Evolutionary conservation across 768 basidiomycete species (phyloP).

Genomic region (Chalciporus pseudorubinellus): DNA sequence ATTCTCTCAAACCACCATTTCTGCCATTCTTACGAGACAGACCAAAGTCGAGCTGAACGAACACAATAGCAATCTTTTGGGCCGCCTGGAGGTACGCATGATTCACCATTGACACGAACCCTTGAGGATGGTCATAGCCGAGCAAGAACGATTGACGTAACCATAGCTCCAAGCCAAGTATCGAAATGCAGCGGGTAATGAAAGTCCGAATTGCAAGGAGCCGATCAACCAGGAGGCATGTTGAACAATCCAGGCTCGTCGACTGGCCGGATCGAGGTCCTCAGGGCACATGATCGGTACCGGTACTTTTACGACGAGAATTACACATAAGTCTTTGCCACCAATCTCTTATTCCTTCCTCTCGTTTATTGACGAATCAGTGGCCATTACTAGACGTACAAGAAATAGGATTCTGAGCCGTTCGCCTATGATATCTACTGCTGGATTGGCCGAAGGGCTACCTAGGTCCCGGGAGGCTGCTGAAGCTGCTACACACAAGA

Average conservation of each 20-base stretch:
- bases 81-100: slow-evolving; percentile 49
- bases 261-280: slow-evolving; percentile 10
- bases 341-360: not conserved
- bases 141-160: not conserved
- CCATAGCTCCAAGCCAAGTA: slow-evolving; percentile 46
- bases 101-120: not conserved
- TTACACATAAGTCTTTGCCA: slow-evolving; percentile 44
- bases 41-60: slow-evolving; percentile 51
- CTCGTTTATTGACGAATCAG: not conserved
- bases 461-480: slow-evolving; percentile 61
- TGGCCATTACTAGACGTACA: slow-evolving; percentile 48
- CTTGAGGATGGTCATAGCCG: not conserved
- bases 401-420: slow-evolving; percentile 41
- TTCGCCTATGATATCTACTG: slow-evolving; percentile 62
- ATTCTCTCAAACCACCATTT: slow-evolving; percentile 6
- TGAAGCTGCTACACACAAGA: slow-evolving; percentile 63
- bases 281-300: slow-evolving; percentile 31
- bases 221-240: slow-evolving; percentile 44
- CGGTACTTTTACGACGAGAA: slow-evolving; percentile 65
- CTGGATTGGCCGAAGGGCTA: slow-evolving; percentile 60
- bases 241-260: slow-evolving; percentile 54
- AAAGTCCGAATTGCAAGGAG: slow-evolving; percentile 47
- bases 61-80: slow-evolving; percentile 60
- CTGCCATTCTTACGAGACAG: slow-evolving; percentile 5
- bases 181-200: slow-evolving; percentile 46